Evolutionary conservation across 2,329 filamentous ascomycete genomes (phyloP).

Genomic region (Alternaria novae-zelandiae): DNA sequence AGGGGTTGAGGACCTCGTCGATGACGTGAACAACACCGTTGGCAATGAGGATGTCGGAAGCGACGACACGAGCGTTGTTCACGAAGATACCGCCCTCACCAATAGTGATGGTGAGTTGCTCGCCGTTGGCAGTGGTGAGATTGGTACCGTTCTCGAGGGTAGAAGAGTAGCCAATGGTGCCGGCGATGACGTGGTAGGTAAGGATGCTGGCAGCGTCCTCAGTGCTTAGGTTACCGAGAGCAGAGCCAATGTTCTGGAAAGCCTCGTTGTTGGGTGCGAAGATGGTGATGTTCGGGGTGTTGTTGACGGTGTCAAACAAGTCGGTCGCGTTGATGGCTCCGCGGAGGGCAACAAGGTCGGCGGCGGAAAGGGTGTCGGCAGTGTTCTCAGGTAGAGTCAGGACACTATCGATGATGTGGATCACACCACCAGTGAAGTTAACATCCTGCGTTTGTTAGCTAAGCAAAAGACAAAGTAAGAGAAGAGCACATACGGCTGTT

Average conservation of each 20-base stretch:
- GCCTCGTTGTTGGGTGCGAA: slow-evolving; percentile 69
- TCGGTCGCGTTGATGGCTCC: slow-evolving; percentile 51
- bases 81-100: slow-evolving; percentile 48
- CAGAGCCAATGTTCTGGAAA: slow-evolving; percentile 63
- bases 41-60: slow-evolving; percentile 51
- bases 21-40: slow-evolving; percentile 60
- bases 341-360: slow-evolving; percentile 49
- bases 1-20: slow-evolving; percentile 65
- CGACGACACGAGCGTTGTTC: slow-evolving; percentile 53
- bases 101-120: slow-evolving; percentile 50
- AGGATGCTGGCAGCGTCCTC: slow-evolving; percentile 61
- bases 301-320: slow-evolving; percentile 52
- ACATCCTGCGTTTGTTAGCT: slow-evolving; percentile 42
- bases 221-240: slow-evolving; percentile 55
- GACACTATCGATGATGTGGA: slow-evolving; percentile 56
- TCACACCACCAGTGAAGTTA: slow-evolving; percentile 54
- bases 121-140: slow-evolving; percentile 48
- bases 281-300: slow-evolving; percentile 62
- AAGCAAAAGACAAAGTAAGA: background rate
- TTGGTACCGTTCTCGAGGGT: slow-evolving; percentile 51
- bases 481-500: slow-evolving; percentile 52
- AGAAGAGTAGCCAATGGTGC: slow-evolving; percentile 61
- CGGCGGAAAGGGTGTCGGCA: slow-evolving; percentile 39
- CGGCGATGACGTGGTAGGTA: slow-evolving; percentile 68
- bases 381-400: slow-evolving; percentile 49